phyloP scores from a whole-genome alignment of 169 alveolate genomes.

The Eimeria acervulina region DNA sequence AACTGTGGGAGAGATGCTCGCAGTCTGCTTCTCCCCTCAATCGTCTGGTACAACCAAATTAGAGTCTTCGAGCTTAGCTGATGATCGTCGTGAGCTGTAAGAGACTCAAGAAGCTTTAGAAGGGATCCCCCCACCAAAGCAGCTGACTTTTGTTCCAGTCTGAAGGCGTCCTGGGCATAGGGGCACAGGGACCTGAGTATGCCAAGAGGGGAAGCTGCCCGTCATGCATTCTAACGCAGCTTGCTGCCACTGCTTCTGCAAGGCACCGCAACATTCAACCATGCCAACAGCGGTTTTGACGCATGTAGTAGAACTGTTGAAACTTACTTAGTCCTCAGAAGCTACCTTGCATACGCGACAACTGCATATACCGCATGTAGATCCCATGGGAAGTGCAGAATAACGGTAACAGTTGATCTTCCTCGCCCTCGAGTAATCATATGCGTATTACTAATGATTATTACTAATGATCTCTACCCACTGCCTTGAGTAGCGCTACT shows the following conservation, averaged over 20 bases:
- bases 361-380: too few relatives aligned
- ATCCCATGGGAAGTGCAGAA: too few relatives aligned
- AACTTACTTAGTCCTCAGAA: neutral
- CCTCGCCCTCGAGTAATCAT: too few relatives aligned
- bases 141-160: neutral
- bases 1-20: too few relatives aligned
- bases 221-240: neutral
- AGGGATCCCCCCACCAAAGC: neutral
- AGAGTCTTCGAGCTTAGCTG: too few relatives aligned
- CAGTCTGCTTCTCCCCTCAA: too few relatives aligned
- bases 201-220: neutral
- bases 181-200: neutral
- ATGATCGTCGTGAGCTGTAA: neutral
- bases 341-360: neutral
- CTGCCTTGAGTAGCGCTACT: neutral
- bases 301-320: neutral
- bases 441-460: too few relatives aligned
- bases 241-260: neutral
- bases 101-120: neutral
- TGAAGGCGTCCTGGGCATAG: neutral
- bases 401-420: too few relatives aligned
- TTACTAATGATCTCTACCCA: neutral
- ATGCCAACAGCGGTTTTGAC: neutral
- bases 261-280: neutral
- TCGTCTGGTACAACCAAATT: too few relatives aligned